A percentile compares a stretch with the other conserved stretches of the same genome.
These are phyloP conservation scores for Fusarium setosum DNA, from an alignment of 2,329 filamentous ascomycete species.

Conservation along the genomic window DNA sequence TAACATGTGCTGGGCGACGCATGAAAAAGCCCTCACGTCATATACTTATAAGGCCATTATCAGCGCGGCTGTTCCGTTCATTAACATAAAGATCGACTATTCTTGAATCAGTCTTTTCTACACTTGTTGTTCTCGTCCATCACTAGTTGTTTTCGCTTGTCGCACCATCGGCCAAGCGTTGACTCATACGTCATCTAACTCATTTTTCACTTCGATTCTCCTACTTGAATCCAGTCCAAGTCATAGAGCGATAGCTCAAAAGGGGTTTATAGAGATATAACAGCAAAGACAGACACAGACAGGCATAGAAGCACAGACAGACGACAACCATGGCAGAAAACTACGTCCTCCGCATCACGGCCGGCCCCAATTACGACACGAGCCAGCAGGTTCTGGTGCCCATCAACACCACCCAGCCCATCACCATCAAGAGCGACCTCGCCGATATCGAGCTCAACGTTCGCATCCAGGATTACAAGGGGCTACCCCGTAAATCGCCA, in stretches of 20 bases:
- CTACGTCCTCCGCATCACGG: slow-evolving; percentile 85
- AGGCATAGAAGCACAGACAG: background rate
- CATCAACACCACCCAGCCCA: slow-evolving; percentile 76
- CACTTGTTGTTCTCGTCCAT: background rate
- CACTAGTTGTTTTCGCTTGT: background rate
- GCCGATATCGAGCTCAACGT: slow-evolving; percentile 78
- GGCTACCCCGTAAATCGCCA: slow-evolving; percentile 79
- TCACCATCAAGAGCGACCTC: slow-evolving; percentile 71
- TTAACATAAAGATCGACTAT: background rate
- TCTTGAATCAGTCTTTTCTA: background rate
- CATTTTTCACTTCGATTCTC: background rate
- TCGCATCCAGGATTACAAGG: slow-evolving; percentile 74
- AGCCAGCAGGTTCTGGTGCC: slow-evolving; percentile 78
- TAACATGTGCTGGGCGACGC: background rate
- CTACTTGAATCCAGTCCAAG: background rate
- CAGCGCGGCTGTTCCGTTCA: slow-evolving; percentile 9
- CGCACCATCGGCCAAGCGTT: background rate
- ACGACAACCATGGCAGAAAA: slow-evolving; percentile 68
- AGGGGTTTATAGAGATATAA: background rate
- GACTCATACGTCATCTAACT: slow-evolving; percentile 28
- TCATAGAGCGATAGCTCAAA: slow-evolving; percentile 4
- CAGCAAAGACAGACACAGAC: background rate
- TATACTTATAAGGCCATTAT: slow-evolving; percentile 18
- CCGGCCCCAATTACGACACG: slow-evolving; percentile 80
- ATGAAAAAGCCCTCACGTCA: slow-evolving; percentile 40